Conservation (phyloP, 1,284 basidiomycete species). For the Butyriboletus appendiculatus region DNA sequence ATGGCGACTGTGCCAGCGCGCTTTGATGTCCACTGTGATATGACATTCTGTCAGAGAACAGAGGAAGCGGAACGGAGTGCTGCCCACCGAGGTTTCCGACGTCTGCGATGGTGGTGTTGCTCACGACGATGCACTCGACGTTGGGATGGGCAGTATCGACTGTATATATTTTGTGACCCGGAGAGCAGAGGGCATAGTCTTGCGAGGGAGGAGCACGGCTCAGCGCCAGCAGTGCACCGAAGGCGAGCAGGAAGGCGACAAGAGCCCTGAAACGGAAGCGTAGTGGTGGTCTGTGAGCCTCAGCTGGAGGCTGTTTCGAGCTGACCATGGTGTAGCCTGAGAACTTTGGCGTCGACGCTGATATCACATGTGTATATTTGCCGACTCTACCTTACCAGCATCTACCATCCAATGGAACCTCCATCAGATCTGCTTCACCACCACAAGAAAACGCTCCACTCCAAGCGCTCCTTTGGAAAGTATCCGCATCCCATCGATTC, state of each 20-base stretch:
- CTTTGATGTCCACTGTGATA: constrained; percentile 21
- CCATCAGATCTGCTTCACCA: constrained; percentile 29
- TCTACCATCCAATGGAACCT: constrained; percentile 26
- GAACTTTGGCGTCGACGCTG: too few species aligned
- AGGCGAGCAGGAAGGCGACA: constrained; percentile 13
- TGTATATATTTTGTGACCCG: constrained; percentile 50
- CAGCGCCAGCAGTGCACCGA: constrained; percentile 18
- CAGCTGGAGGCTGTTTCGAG: too few species aligned
- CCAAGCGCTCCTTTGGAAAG: constrained; percentile 67
- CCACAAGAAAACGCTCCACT: constrained; percentile 52
- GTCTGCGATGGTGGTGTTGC: constrained; percentile 53
- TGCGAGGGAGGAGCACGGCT: neutral
- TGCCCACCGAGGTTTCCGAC: constrained; percentile 56
- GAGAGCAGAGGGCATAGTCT: constrained; percentile 51
- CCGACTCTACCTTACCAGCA: neutral
- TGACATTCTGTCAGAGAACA: constrained; percentile 7
- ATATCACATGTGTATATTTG: too few species aligned
- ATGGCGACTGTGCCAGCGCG: constrained; percentile 24
- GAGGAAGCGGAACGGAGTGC: neutral
- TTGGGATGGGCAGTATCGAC: constrained; percentile 46
- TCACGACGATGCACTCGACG: constrained; percentile 72
- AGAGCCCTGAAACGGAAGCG: neutral
- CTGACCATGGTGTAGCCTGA: too few species aligned
- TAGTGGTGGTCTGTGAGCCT: neutral
- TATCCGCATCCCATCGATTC: constrained; percentile 58